Conservation (phyloP, 805 yeast species). For the Candida qinlingensis region DNA sequence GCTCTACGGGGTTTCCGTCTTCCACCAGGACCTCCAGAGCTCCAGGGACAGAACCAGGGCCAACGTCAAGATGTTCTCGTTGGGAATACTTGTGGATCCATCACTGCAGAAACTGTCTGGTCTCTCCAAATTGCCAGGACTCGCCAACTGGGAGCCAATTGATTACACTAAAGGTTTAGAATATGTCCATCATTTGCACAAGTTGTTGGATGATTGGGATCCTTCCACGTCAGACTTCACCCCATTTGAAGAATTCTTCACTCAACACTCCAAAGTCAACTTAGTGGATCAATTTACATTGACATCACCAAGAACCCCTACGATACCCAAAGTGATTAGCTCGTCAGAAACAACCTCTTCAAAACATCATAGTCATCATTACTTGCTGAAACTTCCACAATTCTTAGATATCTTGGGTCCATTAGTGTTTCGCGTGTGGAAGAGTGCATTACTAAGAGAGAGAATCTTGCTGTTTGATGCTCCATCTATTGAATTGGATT, state of each 20-base stretch:
- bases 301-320: slow-evolving; percentile 19
- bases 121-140: slow-evolving; percentile 6
- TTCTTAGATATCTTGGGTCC: slow-evolving; percentile 57
- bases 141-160: slow-evolving; percentile 35
- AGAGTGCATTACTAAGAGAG: slow-evolving; percentile 52
- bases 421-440: slow-evolving; percentile 57
- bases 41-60: slow-evolving; percentile 38
- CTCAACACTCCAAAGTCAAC: slow-evolving; percentile 12
- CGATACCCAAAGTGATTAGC: slow-evolving; percentile 1
- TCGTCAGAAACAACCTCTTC: neutral
- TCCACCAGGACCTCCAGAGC: slow-evolving; percentile 36
- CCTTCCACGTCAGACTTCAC: slow-evolving; percentile 15
- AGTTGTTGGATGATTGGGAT: slow-evolving; percentile 22
- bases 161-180: slow-evolving; percentile 40
- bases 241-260: slow-evolving; percentile 23
- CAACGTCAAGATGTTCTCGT: slow-evolving; percentile 54
- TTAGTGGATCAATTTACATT: slow-evolving; percentile 6
- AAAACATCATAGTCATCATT: slow-evolving; percentile 31
- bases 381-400: slow-evolving; percentile 39
- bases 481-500: slow-evolving; percentile 31
- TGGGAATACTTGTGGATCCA: slow-evolving; percentile 56
- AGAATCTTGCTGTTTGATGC: slow-evolving; percentile 44
- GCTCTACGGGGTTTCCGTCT: slow-evolving; percentile 48
- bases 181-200: slow-evolving; percentile 31
- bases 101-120: slow-evolving; percentile 15